phyloP scores from a whole-genome alignment of 805 yeast species.

The Monosporozyma solicola region DNA sequence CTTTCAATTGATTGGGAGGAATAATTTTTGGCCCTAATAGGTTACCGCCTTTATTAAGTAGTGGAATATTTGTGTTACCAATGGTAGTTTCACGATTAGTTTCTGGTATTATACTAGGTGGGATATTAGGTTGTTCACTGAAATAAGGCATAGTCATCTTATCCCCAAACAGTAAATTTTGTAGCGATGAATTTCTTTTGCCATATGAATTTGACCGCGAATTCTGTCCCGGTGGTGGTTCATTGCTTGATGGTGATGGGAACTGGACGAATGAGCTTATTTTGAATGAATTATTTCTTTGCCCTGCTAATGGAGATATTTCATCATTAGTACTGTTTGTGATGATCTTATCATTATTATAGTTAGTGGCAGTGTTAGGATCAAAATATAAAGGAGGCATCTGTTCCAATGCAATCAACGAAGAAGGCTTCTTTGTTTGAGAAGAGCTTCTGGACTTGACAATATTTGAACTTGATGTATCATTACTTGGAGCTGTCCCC shows the following conservation, averaged over 20 bases:
- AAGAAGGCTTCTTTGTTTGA: neutral
- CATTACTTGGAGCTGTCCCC: neutral
- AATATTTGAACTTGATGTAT: neutral
- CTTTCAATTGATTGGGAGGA: neutral
- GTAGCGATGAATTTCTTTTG: constrained; percentile 22
- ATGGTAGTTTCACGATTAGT: neutral
- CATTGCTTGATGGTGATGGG: neutral
- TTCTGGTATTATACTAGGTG: neutral
- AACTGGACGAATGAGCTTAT: neutral
- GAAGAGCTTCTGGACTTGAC: neutral
- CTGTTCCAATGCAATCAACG: neutral
- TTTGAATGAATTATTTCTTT: neutral
- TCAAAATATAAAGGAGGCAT: neutral
- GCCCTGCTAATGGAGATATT: neutral
- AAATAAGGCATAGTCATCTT: neutral
- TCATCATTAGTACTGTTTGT: neutral
- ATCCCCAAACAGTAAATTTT: constrained; percentile 5
- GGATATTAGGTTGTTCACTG: neutral
- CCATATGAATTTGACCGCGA: neutral
- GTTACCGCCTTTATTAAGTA: neutral
- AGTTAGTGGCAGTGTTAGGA: neutral
- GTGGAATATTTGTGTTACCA: neutral
- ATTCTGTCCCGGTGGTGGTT: neutral
- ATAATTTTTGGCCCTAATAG: neutral
- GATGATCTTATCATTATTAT: too few relatives aligned